phyloP scores from a whole-genome alignment of 257 asterid genomes.

The Solanum pennellii region DNA sequence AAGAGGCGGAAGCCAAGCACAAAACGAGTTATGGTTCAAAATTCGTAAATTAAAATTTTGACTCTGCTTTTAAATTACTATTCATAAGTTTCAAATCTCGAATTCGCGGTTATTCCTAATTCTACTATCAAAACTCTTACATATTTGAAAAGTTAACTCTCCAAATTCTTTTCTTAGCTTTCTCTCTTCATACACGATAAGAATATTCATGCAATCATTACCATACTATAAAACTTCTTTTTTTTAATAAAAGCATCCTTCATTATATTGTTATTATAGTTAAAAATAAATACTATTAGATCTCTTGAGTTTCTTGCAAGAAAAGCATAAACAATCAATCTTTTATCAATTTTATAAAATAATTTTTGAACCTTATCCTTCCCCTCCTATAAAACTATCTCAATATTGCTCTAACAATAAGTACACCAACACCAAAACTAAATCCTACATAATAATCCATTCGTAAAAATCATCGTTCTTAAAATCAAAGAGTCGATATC shows the following conservation, averaged over 20 bases:
- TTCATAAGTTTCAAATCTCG: neutral
- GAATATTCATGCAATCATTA: slow-evolving; percentile 27
- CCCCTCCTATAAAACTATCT: neutral
- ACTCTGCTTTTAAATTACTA: rapidly evolving
- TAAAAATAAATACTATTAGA: neutral
- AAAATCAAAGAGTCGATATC: neutral
- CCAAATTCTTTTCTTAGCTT: neutral
- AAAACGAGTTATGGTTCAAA: neutral
- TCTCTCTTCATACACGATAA: slow-evolving; percentile 35
- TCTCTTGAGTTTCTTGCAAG: slow-evolving; percentile 55
- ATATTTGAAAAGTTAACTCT: neutral
- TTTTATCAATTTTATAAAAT: neutral
- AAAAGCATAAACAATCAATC: slow-evolving; percentile 3
- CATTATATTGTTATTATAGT: neutral
- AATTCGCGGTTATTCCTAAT: neutral
- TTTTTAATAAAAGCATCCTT: neutral
- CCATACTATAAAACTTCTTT: too few species aligned
- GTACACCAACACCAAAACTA: neutral
- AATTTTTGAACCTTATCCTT: neutral
- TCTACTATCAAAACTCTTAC: neutral
- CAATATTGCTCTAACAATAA: neutral
- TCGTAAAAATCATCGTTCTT: neutral
- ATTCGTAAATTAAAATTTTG: neutral
- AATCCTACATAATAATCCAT: neutral
- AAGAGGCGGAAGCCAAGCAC: neutral